Percentiles rank a stretch among this genome's conserved stretches.
Evolutionary conservation across 768 basidiomycete species (phyloP).

Genomic region (Leccinum uliginosum): DNA sequence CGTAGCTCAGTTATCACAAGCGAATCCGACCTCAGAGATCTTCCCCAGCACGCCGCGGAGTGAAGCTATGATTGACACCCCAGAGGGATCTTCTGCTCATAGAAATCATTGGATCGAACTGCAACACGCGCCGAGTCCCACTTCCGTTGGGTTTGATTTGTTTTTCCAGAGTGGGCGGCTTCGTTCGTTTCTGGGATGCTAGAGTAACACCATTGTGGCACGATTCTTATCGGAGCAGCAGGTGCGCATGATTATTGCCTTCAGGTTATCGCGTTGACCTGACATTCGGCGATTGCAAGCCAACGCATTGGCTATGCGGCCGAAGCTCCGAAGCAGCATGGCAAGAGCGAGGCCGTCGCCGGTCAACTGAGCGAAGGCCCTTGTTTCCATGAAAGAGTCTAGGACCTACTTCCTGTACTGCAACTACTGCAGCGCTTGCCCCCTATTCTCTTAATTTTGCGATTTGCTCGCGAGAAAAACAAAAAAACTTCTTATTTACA

Average conservation of each 20-base stretch:
- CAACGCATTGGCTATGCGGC: not conserved
- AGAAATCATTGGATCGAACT: constrained; percentile 2
- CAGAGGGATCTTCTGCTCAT: not conserved
- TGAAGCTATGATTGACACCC: not conserved
- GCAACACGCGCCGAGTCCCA: not conserved
- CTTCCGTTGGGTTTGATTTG: constrained; percentile 1
- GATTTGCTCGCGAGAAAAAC: not conserved
- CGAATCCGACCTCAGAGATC: not conserved
- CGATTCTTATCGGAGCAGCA: not conserved
- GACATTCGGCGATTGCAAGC: not conserved
- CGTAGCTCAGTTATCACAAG: not conserved
- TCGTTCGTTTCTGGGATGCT: constrained; percentile 7
- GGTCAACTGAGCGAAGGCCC: not conserved
- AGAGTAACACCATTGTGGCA: not conserved
- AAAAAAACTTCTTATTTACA: not conserved
- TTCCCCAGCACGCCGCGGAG: not conserved
- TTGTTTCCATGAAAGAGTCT: too few relatives aligned
- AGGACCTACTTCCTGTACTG: not conserved
- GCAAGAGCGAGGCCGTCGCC: not conserved
- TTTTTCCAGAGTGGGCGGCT: not conserved
- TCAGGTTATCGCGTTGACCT: not conserved
- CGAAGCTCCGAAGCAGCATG: not conserved
- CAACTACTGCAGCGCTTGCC: not conserved
- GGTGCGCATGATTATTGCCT: not conserved
- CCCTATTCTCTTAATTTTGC: too few relatives aligned